Evolutionary conservation across 2,329 filamentous ascomycete genomes (phyloP).

Genomic region (Penicillium olsonii): DNA sequence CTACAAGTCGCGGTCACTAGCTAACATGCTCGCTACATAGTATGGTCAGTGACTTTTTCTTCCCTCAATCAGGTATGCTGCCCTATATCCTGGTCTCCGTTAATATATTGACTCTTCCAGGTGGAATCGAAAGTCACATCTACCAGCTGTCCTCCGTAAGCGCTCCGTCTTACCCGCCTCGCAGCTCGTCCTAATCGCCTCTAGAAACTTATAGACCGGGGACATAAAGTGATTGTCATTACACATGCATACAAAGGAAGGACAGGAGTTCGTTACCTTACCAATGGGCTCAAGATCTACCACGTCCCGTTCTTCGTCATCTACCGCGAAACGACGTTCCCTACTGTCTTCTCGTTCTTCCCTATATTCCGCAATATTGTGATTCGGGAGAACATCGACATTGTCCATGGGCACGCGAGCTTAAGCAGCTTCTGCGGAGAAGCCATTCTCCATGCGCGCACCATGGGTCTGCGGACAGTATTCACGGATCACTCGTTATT

Average conservation of each 20-base stretch:
- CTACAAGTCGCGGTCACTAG: slow-evolving; percentile 22
- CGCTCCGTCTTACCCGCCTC: neutral
- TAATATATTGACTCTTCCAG: slow-evolving; percentile 35
- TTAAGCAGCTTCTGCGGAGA: slow-evolving; percentile 92
- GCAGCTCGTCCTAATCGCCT: slow-evolving; percentile 11
- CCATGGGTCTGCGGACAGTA: slow-evolving; percentile 93
- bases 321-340: slow-evolving; percentile 89
- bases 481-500: slow-evolving; percentile 98
- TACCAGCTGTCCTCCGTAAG: slow-evolving; percentile 84
- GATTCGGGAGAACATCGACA: slow-evolving; percentile 90
- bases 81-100: neutral
- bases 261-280: slow-evolving; percentile 90
- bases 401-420: slow-evolving; percentile 96
- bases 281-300: slow-evolving; percentile 97
- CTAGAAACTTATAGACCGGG: slow-evolving; percentile 90
- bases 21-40: slow-evolving; percentile 41
- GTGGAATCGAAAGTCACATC: slow-evolving; percentile 96
- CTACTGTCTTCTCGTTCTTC: slow-evolving; percentile 98
- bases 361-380: slow-evolving; percentile 97
- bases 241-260: slow-evolving; percentile 92
- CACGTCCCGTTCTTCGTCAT: slow-evolving; percentile 96
- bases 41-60: slow-evolving; percentile 99
- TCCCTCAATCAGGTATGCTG: slow-evolving; percentile 75
- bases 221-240: slow-evolving; percentile 97
- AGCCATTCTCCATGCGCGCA: slow-evolving; percentile 88